A percentile compares a stretch with the other conserved stretches of the same genome.
These are phyloP conservation scores for Rhodotorula taiwanensis DNA, from an alignment of 768 basidiomycete species.

Conservation along the genomic window DNA sequence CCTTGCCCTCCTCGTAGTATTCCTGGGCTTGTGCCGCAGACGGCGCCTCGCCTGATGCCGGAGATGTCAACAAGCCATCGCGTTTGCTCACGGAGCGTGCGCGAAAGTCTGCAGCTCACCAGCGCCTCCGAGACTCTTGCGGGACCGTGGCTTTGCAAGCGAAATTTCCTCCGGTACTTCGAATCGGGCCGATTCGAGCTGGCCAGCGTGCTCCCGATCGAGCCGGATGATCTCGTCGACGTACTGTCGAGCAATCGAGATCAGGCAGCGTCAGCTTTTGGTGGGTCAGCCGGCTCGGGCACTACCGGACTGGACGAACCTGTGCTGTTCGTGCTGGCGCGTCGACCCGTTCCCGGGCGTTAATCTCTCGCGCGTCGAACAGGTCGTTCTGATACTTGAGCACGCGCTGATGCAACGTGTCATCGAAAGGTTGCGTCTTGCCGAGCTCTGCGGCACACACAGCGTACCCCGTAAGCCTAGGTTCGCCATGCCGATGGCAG, in stretches of 20 bases:
- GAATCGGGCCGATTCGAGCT: neutral
- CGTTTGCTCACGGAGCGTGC: rapidly evolving
- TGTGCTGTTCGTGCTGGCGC: slow-evolving; percentile 2
- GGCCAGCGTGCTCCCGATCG: neutral
- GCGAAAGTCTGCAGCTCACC: neutral
- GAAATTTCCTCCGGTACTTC: slow-evolving; percentile 1
- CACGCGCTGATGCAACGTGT: slow-evolving; percentile 8
- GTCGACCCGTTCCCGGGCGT: slow-evolving; percentile 10
- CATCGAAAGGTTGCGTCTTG: slow-evolving; percentile 17
- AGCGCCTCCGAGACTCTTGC: slow-evolving; percentile 5
- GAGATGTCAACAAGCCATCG: rapidly evolving
- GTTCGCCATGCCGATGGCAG: neutral
- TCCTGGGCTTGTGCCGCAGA: slow-evolving; percentile 4
- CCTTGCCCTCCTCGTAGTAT: slow-evolving; percentile 2
- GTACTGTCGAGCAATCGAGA: neutral
- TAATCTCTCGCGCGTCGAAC: slow-evolving; percentile 14
- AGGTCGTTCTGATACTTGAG: slow-evolving; percentile 21
- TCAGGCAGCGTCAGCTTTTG: too few species aligned
- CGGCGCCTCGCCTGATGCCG: slow-evolving; percentile 1
- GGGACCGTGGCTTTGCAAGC: neutral
- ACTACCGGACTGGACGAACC: neutral
- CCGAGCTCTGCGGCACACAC: slow-evolving; percentile 6
- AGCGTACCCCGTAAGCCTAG: too few species aligned
- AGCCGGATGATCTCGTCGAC: neutral
- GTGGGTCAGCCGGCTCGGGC: too few species aligned